A percentile compares a stretch with the other conserved stretches of the same genome.
phyloP scores from a whole-genome alignment of 805 yeast species.

The Zygosaccharomyces kombuchaensis region DNA sequence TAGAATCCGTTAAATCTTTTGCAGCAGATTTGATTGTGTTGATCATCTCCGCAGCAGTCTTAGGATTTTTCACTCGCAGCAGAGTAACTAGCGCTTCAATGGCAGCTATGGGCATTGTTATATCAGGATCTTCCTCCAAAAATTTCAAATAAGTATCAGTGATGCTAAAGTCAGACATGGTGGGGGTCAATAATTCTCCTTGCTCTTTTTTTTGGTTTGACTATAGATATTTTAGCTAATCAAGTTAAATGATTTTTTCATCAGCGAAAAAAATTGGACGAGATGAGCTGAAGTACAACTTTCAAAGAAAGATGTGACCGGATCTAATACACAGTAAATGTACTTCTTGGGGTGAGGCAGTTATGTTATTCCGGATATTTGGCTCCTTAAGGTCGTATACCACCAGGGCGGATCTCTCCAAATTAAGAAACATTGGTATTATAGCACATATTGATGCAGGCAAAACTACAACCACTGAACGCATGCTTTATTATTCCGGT shows the following conservation, averaged over 20 bases:
- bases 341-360: not conserved
- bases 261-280: not conserved
- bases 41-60: slow-evolving; percentile 90
- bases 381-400: slow-evolving; percentile 12
- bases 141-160: slow-evolving; percentile 74
- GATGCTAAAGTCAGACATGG: slow-evolving; percentile 60
- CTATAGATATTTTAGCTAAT: not conserved
- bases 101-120: slow-evolving; percentile 99
- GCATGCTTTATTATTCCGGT: slow-evolving; percentile 90
- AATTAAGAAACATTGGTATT: slow-evolving; percentile 82
- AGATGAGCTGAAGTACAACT: not conserved
- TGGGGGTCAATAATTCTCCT: not conserved
- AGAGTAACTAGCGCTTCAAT: slow-evolving; percentile 89
- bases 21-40: slow-evolving; percentile 75
- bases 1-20: slow-evolving; percentile 64
- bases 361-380: slow-evolving; percentile 5
- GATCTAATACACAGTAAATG: not conserved
- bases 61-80: slow-evolving; percentile 75
- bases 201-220: not conserved
- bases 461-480: slow-evolving; percentile 94
- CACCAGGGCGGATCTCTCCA: slow-evolving; percentile 17
- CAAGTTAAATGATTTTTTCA: slow-evolving; percentile 1
- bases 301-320: not conserved
- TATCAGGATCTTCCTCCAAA: slow-evolving; percentile 85
- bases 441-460: slow-evolving; percentile 99